Percentiles rank a stretch among this genome's conserved stretches.
These are phyloP conservation scores for Aphanocladium album DNA, from an alignment of 2,329 filamentous ascomycete species.

Conservation along the genomic window DNA sequence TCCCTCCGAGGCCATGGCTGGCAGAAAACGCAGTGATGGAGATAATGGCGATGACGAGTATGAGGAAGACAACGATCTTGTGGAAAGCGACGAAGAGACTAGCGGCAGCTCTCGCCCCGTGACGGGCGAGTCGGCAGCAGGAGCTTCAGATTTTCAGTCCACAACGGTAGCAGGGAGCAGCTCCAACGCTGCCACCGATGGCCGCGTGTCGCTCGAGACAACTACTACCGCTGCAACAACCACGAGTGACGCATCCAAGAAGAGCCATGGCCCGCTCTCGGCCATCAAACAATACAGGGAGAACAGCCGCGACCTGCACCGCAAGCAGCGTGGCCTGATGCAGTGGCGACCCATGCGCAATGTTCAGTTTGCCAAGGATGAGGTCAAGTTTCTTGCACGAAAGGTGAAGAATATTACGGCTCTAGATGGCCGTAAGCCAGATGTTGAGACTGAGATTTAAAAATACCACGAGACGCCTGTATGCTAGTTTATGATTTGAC, in stretches of 20 bases:
- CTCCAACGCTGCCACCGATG: constrained; percentile 20
- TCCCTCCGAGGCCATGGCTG: constrained; percentile 48
- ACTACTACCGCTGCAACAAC: constrained; percentile 28
- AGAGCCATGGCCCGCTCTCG: constrained; percentile 40
- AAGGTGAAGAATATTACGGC: constrained; percentile 73
- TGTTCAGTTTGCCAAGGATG: constrained; percentile 78
- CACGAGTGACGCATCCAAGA: constrained; percentile 23
- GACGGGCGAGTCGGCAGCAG: constrained; percentile 40
- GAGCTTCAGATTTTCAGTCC: background rate
- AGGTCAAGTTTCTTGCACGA: constrained; percentile 71
- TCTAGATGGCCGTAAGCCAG: constrained; percentile 76
- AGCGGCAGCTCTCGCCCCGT: constrained; percentile 54
- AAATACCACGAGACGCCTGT: background rate
- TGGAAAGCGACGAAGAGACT: constrained; percentile 26
- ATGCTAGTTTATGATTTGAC: background rate
- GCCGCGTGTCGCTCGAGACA: constrained; percentile 36
- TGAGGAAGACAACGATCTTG: constrained; percentile 31
- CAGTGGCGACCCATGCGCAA: constrained; percentile 92
- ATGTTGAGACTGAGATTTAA: constrained; percentile 73
- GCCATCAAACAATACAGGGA: constrained; percentile 59
- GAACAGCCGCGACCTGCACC: constrained; percentile 69
- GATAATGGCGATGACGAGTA: constrained; percentile 38
- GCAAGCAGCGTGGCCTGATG: constrained; percentile 86
- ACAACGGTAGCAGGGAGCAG: constrained; percentile 23
- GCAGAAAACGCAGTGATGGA: constrained; percentile 21